Conservation (phyloP, 2,329 filamentous ascomycete species). For the Zymoseptoria tritici region DNA sequence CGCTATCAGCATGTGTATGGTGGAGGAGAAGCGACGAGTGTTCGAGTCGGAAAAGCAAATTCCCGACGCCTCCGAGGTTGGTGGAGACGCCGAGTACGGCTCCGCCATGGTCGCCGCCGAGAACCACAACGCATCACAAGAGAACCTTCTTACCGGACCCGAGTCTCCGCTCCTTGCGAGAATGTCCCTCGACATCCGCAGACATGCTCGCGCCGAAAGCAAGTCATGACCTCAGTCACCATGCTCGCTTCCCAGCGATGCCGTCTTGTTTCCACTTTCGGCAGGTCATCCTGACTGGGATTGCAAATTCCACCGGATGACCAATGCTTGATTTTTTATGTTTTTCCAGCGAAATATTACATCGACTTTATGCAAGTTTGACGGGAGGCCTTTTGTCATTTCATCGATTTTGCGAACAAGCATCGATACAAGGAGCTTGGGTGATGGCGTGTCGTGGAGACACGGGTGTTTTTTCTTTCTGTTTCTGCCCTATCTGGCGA, state of each 20-base stretch:
- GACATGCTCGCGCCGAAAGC: slow-evolving; percentile 16
- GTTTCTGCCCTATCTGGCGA: not conserved
- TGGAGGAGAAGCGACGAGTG: slow-evolving; percentile 26
- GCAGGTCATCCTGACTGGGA: not conserved
- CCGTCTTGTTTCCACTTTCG: not conserved
- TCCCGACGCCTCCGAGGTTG: slow-evolving; percentile 15
- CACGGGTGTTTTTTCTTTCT: not conserved
- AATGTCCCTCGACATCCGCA: slow-evolving; percentile 18
- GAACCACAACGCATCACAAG: slow-evolving; percentile 21
- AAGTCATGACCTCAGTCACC: slow-evolving; percentile 12
- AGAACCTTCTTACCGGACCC: slow-evolving; percentile 21
- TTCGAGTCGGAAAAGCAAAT: slow-evolving; percentile 23
- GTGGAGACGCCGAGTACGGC: slow-evolving; percentile 14
- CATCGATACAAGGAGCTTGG: not conserved
- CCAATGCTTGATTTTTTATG: not conserved
- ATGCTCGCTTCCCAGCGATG: not conserved
- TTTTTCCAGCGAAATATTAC: not conserved
- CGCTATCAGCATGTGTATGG: slow-evolving; percentile 65
- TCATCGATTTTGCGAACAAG: not conserved
- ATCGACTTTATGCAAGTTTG: not conserved
- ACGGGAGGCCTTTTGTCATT: slow-evolving; percentile 1
- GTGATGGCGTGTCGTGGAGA: not conserved
- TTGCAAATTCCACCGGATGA: not conserved
- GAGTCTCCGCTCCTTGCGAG: slow-evolving; percentile 23
- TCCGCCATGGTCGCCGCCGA: slow-evolving; percentile 19